Evolutionary conservation across 2,329 filamentous ascomycete genomes (phyloP).

Genomic region (Aureobasidium leucospermi): DNA sequence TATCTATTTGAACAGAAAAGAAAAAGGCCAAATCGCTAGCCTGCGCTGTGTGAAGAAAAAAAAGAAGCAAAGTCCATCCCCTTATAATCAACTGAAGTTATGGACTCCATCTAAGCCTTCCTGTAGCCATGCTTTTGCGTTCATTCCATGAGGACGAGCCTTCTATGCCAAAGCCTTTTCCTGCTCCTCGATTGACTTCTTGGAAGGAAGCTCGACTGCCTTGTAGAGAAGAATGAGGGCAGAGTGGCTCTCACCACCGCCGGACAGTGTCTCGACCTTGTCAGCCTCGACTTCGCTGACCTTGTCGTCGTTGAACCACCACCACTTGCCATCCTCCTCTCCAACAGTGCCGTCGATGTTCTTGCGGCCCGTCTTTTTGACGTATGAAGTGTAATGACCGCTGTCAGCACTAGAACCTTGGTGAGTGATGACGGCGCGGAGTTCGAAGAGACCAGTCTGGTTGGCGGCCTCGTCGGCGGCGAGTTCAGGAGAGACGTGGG

Average conservation of each 20-base stretch:
- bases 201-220: conserved; percentile 60
- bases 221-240: conserved; percentile 74
- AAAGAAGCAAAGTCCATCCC: not conserved
- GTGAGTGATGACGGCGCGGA: conserved; percentile 89
- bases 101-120: not conserved
- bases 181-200: conserved; percentile 38
- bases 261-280: conserved; percentile 82
- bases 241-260: conserved; percentile 83
- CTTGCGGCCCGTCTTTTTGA: conserved; percentile 76
- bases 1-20: not conserved
- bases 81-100: not conserved
- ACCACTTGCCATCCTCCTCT: conserved; percentile 91
- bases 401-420: conserved; percentile 95
- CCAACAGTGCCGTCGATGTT: conserved; percentile 69
- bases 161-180: conserved; percentile 20
- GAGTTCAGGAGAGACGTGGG: conserved; percentile 67
- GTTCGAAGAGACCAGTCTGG: conserved; percentile 90
- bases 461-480: conserved; percentile 75
- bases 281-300: conserved; percentile 86
- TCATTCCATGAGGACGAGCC: not conserved
- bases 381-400: conserved; percentile 94
- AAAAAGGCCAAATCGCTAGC: conserved; percentile 3
- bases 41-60: not conserved
- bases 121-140: not conserved
- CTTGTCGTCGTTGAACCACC: conserved; percentile 99